Percentiles rank a stretch among this genome's conserved stretches.
Evolutionary conservation across 2,329 filamentous ascomycete genomes (phyloP).

Genomic region (Talaromyces rugulosus): DNA sequence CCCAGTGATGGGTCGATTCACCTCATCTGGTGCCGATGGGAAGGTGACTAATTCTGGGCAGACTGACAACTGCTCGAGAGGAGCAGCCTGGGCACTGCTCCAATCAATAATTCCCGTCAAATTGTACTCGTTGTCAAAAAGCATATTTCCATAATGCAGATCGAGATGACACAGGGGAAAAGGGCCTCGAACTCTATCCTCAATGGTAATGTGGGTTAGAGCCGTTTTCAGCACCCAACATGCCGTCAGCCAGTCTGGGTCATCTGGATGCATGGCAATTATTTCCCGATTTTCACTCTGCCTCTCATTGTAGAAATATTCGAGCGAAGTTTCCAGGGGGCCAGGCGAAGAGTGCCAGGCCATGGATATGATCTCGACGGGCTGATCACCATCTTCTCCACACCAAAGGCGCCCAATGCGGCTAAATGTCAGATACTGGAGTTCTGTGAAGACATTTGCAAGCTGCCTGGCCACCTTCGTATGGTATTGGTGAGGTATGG

Average conservation of each 20-base stretch:
- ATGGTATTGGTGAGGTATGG: neutral
- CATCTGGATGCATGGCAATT: neutral
- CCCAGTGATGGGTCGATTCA: neutral
- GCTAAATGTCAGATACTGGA: neutral
- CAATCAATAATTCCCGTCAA: neutral
- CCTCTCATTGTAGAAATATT: neutral
- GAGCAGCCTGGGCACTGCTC: neutral
- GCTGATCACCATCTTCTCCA: neutral
- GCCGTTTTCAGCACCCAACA: neutral
- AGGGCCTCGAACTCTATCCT: neutral
- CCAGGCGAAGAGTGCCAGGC: neutral
- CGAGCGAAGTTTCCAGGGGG: neutral
- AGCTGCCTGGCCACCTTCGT: neutral
- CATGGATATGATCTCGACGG: neutral
- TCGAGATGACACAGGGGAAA: neutral
- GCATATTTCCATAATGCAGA: neutral
- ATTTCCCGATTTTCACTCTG: neutral
- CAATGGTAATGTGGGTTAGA: neutral
- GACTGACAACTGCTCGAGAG: neutral
- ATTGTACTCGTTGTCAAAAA: neutral
- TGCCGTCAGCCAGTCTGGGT: neutral
- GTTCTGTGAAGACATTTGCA: neutral
- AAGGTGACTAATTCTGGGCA: neutral
- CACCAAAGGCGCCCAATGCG: neutral
- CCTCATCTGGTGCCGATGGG: neutral